Conservation (phyloP, 805 yeast genomes). For the Brettanomyces sp. region DNA sequence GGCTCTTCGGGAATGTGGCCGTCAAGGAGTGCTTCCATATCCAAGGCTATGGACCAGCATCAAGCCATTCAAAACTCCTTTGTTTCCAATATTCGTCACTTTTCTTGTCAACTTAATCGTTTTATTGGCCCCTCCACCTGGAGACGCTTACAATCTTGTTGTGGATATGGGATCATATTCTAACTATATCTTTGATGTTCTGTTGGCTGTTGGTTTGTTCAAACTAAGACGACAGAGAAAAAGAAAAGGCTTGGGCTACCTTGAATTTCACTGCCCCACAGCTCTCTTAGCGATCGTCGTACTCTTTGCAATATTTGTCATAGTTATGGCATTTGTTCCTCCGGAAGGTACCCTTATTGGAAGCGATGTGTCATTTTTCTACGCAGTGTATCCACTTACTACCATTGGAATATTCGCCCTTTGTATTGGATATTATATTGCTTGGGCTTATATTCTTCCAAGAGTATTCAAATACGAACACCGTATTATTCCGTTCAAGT, state of each 20-base stretch:
- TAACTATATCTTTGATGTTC: constrained; percentile 62
- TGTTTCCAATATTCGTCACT: constrained; percentile 66
- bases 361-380: constrained; percentile 33
- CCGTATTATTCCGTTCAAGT: constrained; percentile 21
- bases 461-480: constrained; percentile 25
- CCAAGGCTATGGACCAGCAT: constrained; percentile 62
- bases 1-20: constrained; percentile 68
- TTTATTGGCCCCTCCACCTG: constrained; percentile 75
- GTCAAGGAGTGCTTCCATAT: constrained; percentile 76
- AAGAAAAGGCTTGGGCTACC: constrained; percentile 24
- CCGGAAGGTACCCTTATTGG: constrained; percentile 32
- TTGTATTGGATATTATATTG: constrained; percentile 26
- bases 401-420: constrained; percentile 26
- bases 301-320: constrained; percentile 27
- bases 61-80: constrained; percentile 66
- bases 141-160: constrained; percentile 79
- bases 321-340: constrained; percentile 34
- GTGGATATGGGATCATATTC: constrained; percentile 77
- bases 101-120: constrained; percentile 69
- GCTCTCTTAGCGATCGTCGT: constrained; percentile 26
- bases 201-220: constrained; percentile 57
- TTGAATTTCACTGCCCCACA: constrained; percentile 26
- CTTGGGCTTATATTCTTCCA: constrained; percentile 31
- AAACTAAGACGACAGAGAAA: constrained; percentile 29
- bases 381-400: constrained; percentile 31